Percentiles rank a stretch among this genome's conserved stretches.
These are phyloP conservation scores for Saccharomyces hybrid DNA, from an alignment of 1,139 yeast species.

Conservation along the genomic window DNA sequence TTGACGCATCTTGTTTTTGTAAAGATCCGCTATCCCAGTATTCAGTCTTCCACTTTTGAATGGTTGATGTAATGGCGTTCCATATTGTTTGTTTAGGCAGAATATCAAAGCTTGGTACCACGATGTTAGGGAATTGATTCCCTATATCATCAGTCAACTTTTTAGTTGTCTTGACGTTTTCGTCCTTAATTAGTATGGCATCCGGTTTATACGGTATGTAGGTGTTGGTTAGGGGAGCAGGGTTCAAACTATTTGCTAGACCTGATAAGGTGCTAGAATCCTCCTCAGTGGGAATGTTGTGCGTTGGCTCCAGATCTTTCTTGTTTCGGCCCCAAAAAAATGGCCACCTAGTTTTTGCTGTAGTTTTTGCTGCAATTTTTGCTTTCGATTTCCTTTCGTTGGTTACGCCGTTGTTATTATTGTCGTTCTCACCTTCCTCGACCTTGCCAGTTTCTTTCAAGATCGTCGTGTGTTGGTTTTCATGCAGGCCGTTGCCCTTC, in stretches of 20 bases:
- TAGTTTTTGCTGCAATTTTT: not conserved
- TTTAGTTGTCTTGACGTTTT: constrained; percentile 7
- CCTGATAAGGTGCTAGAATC: constrained; percentile 1
- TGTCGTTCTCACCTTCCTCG: not conserved
- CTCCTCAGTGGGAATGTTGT: not conserved
- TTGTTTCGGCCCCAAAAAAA: constrained; percentile 22
- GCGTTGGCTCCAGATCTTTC: not conserved
- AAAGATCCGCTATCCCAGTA: not conserved
- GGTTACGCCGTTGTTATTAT: not conserved
- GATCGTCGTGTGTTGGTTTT: not conserved
- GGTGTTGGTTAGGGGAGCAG: constrained; percentile 15
- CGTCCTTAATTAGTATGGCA: constrained; percentile 15
- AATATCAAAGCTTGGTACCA: constrained; percentile 28
- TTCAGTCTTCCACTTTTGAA: constrained; percentile 3
- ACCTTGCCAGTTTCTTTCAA: not conserved
- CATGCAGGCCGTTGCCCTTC: not conserved
- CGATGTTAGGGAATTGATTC: constrained; percentile 22
- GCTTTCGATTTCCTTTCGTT: not conserved
- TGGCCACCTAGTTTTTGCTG: constrained; percentile 19
- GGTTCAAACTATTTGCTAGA: constrained; percentile 4
- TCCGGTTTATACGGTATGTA: constrained; percentile 20
- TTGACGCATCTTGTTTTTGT: not conserved
- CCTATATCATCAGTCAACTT: constrained; percentile 11
- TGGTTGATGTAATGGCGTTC: constrained; percentile 16
- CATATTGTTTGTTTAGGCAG: constrained; percentile 25